Evolutionary conservation across 495 filamentous ascomycete genomes (phyloP).

Genomic region (Hypomontagnella monticulosa): DNA sequence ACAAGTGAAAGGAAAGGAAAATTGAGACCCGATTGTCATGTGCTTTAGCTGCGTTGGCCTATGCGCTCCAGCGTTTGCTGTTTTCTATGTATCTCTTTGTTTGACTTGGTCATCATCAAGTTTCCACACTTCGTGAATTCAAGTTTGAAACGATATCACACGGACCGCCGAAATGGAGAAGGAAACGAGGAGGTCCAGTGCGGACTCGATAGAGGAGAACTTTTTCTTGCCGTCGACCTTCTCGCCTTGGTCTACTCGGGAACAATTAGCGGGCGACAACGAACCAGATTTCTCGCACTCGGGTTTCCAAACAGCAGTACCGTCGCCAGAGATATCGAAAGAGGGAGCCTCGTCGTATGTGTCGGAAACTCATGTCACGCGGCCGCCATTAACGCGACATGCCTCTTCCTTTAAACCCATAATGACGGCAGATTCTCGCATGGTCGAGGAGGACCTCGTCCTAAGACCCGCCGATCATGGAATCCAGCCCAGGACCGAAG

Average conservation of each 20-base stretch:
- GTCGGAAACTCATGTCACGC: constrained; percentile 2
- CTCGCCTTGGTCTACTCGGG: constrained; percentile 29
- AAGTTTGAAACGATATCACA: not conserved
- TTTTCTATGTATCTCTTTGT: not conserved
- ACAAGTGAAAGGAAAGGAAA: not conserved
- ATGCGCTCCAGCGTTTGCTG: constrained; percentile 1
- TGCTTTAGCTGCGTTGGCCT: not conserved
- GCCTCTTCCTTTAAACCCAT: not conserved
- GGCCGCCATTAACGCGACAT: not conserved
- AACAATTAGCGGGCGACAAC: constrained; percentile 1
- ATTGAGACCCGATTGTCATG: not conserved
- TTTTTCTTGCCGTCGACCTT: constrained; percentile 38
- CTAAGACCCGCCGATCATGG: constrained; percentile 20
- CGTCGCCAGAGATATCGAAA: constrained; percentile 4
- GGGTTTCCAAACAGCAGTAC: constrained; percentile 7
- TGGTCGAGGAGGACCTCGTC: constrained; percentile 3
- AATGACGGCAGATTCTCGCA: not conserved
- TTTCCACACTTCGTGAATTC: constrained; percentile 8
- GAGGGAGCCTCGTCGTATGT: constrained; percentile 1
- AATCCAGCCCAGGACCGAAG: constrained; percentile 26
- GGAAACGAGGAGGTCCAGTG: not conserved
- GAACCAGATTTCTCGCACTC: constrained; percentile 11
- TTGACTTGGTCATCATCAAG: constrained; percentile 10
- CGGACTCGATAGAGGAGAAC: constrained; percentile 10
- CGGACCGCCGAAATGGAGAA: constrained; percentile 27